Base-by-base conservation (phyloP, 495 filamentous ascomycete genomes). In the Penicillium herquei region DNA sequence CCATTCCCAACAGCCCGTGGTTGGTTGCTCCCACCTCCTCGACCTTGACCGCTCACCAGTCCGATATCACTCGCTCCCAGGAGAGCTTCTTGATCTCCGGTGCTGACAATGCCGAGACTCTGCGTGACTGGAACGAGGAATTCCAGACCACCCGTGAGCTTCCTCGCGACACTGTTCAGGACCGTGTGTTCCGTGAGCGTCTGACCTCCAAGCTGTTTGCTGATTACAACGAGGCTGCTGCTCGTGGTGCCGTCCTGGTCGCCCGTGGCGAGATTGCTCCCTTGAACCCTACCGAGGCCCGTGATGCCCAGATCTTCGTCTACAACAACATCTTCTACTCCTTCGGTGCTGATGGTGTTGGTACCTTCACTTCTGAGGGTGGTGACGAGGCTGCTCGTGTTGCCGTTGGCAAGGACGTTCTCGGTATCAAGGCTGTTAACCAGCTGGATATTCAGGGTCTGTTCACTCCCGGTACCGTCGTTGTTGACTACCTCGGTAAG, bases 301-400 rank as follows among this genome's bases (percentile, higher is more conserved):
- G 78, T 44, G 92, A 98, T 70, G 95, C 95, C 3, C 95, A 98
- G 74, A 99, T 99, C 58, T 99, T 96, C 67, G 92, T 99, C 13
- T 98, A 97, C 75, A 98, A 98, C 78, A 98, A 98, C 73, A 88
- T 99, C 54, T 99, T 99, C 78, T 98, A 93, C 78, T 98, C 94
- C 3, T 97, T 96, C 64, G 95, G 95, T 58, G 94, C 93, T 40
- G 95, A 99, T 68, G 95, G 95, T 40, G 94, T 98, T 49, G 92
- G 93, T 33, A 99, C 95, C 33, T 99, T 99, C 75, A 90, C 90
- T 30, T 89, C 84, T 26, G 94, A 98, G 76, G 95, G 95, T 55
- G 95, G 95, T 14, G 93, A 99, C 66, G 95, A 99, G 72, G 95
- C 95, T 41, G 95, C 95, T 10, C 84, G 94, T 39, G 92, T 98